These are phyloP conservation scores for Sporothrix globosa DNA, from an alignment of 2,329 filamentous ascomycete genomes.

Conservation along the genomic window DNA sequence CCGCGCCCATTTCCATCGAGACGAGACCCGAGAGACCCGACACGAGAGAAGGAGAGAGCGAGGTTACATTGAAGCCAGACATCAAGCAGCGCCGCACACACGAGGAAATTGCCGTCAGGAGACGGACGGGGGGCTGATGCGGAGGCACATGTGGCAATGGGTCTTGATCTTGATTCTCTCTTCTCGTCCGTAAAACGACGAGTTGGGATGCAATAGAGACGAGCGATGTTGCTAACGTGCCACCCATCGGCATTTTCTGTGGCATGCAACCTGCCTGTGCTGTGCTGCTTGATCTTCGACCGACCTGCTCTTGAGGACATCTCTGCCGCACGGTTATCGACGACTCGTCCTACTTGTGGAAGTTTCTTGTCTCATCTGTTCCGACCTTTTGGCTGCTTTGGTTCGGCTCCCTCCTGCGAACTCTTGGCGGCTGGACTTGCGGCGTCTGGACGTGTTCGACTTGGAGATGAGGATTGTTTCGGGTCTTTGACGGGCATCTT, in stretches of 20 bases:
- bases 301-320: constrained; percentile 7
- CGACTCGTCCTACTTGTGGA: constrained; percentile 1
- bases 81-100: neutral
- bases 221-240: neutral
- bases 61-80: neutral
- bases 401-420: constrained; percentile 25
- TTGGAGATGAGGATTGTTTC: constrained; percentile 3
- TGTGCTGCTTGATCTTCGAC: neutral
- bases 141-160: neutral
- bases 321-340: neutral
- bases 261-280: neutral
- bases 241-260: neutral
- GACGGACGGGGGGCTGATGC: neutral
- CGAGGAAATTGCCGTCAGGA: neutral
- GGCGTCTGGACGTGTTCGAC: neutral
- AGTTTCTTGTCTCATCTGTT: neutral
- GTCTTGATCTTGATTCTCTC: constrained; percentile 15
- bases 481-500: neutral
- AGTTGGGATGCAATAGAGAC: neutral
- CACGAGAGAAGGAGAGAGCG: constrained; percentile 12
- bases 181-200: constrained; percentile 17
- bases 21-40: constrained; percentile 18
- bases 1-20: neutral
- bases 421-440: constrained; percentile 19
- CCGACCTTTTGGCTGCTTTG: constrained; percentile 4